Conservation (phyloP, 73 alveolate genomes). For the Uronychia binucleata region DNA sequence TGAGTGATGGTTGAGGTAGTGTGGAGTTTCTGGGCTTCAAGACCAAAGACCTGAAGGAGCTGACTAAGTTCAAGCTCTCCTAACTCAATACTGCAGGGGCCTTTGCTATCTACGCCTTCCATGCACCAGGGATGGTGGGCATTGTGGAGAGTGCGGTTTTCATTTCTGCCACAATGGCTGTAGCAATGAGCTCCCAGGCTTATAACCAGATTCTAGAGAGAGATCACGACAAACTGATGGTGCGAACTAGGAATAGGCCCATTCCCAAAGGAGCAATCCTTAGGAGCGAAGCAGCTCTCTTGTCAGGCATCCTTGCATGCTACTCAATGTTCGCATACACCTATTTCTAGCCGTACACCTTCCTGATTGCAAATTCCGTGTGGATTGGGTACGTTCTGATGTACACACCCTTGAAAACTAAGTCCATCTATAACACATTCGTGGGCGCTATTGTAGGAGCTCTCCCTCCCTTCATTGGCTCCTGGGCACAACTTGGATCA, state of each 20-base stretch:
- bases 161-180: constrained; percentile 46
- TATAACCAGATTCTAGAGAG: constrained; percentile 73
- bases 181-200: constrained; percentile 69
- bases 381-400: constrained; percentile 70
- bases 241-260: constrained; percentile 80
- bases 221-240: constrained; percentile 69
- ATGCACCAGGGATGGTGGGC: constrained; percentile 51
- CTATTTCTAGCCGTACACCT: constrained; percentile 60
- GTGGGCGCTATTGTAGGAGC: constrained; percentile 92
- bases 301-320: constrained; percentile 63
- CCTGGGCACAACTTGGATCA: constrained; percentile 71
- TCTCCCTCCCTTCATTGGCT: constrained; percentile 81
- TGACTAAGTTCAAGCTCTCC: constrained; percentile 57
- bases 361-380: constrained; percentile 62
- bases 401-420: constrained; percentile 77
- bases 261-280: constrained; percentile 57
- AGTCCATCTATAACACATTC: constrained; percentile 64
- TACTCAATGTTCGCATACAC: constrained; percentile 40
- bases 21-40: not conserved
- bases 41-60: constrained; percentile 33
- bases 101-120: constrained; percentile 35
- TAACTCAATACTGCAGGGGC: constrained; percentile 47
- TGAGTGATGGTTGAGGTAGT: no score
- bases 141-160: constrained; percentile 19
- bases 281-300: constrained; percentile 39